Evolutionary conservation across 2,329 filamentous ascomycete species (phyloP), one percentile per base, ranked within the genome.

Genomic region (Macrophomina phaseolina): DNA sequence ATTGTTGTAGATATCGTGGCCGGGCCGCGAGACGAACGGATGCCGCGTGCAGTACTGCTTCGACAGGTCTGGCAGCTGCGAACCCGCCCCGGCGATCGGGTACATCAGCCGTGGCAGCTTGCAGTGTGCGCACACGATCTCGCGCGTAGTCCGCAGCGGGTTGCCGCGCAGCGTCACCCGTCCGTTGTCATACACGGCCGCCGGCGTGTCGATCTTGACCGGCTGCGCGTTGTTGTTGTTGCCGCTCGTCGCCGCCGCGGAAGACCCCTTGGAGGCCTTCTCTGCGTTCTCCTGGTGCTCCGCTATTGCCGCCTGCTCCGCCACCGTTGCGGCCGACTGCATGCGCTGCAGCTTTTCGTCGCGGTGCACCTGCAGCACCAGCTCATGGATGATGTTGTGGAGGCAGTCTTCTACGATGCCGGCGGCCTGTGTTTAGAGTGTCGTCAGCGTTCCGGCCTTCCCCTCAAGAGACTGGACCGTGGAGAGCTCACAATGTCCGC

Each of bases 1-100:
- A 78, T 93, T 92, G 61, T 90, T 91, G 78, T 93, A 93, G 70
- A 94, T 92, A 77, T 94, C 91, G 79, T 89, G 91, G 68, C 90
- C 90, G 2, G 88, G 84, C 75, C 91, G 89, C 71, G 91, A 87
- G 68, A 92, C 91, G 82, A 90, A 94, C 0, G 91, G 91, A 68
- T 90, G 88, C 70, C 89, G 89, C 78, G 91, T 92, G 84, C 91
- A 94, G 82, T 93, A 94, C 71, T 90, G 87, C 65, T 78, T 78
- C 18, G 79, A 79, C 12, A 82, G 78, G 48, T 82, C 80, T 0
- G 90, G 90, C 67, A 90, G 87, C 51, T 89, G 89, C 73, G 89
- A 85, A 53, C 90, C 89, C 72, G 87, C 89, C 71, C 90, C 90
- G 73, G 90, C 89, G 71, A 88, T 90, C 18, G 91, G 91, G 73